Evolutionary conservation across 306 rosid species (phyloP).

Genomic region (Acacia acuminata): DNA sequence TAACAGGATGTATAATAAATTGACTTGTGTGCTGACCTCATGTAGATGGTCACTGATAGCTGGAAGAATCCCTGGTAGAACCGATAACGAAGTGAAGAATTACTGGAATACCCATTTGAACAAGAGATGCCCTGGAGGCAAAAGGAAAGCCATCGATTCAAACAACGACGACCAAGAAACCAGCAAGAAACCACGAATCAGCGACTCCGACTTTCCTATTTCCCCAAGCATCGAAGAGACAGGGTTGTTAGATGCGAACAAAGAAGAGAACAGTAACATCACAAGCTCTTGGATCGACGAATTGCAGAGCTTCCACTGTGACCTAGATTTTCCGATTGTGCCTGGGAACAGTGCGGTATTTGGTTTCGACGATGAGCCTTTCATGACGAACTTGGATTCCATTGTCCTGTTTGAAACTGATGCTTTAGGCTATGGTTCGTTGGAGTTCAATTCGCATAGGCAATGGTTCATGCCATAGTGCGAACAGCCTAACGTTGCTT

Average conservation of each 20-base stretch:
- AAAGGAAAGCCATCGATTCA: conserved; percentile 6
- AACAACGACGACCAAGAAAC: background rate
- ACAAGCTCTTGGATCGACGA: conserved; percentile 8
- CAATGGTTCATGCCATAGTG: conserved; percentile 1
- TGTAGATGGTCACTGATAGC: conserved; percentile 73
- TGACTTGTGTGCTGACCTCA: background rate
- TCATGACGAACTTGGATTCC: conserved; percentile 34
- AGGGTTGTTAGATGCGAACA: background rate
- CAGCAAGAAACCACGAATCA: background rate
- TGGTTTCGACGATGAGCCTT: conserved; percentile 1
- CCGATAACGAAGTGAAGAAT: conserved; percentile 28
- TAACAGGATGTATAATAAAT: background rate
- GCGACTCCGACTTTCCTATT: background rate
- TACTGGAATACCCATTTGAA: conserved; percentile 25
- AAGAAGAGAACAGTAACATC: conserved; percentile 7
- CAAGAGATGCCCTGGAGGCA: conserved; percentile 22
- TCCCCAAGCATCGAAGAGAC: conserved; percentile 6
- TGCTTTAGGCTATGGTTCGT: conserved; percentile 38
- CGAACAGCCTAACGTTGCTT: background rate
- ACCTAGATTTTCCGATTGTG: conserved; percentile 23
- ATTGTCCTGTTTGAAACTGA: conserved; percentile 41
- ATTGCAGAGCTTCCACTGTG: conserved; percentile 1
- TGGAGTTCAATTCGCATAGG: conserved; percentile 4
- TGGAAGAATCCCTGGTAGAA: conserved; percentile 57
- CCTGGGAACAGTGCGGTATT: background rate